Base-by-base conservation (phyloP, 306 rosid genomes). In the Sophora flavescens region DNA sequence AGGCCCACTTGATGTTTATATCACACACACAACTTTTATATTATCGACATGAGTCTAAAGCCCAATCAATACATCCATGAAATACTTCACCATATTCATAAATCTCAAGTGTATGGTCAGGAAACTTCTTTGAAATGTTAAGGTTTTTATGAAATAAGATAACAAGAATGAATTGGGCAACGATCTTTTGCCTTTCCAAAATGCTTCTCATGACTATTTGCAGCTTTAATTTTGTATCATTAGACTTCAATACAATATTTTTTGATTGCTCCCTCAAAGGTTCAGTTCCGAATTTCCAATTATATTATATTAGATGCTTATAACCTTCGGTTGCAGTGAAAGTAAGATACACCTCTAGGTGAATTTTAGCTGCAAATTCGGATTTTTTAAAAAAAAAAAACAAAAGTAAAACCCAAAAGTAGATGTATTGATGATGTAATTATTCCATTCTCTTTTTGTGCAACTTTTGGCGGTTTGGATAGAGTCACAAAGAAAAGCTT, bases 121-220 rank as follows among this genome's bases (percentile, higher is more conserved):
- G 38, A 63, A 38, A 17, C 47, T 41, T 16, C 42, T 17, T 65
- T 17, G 11, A 30, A 18, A 41, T 16, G 8, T 17, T 6, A 15
- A 41, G 35, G 15, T 11, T 2, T 18, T 11, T 9, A 9, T 65
- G 15, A 17, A 42, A 18, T 42, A 39, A 38, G 47, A 41, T 9
- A 7, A 41, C 12, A 41, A 41, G 51, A 39, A 39, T 63, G 50
- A 39, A 39, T 63, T 38, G 6, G 6, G n/a, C 68, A 8, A 38
- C 4, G 38, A 3, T 38, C 39, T 38, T 6, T 63, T 1, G 51
- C 51, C n/a, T 33, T 35, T 61, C 13, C 66, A 42, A 41, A 28
- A 39, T 13, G 70, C 36, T 41, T 64, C 70, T 64, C 36, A 64
- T 17, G 70, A 64, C 16, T 12, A 65, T 32, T 36, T 52, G 18